These are phyloP conservation scores for Brassica hybrid DNA, from an alignment of 441 rosid species.

Conservation along the genomic window DNA sequence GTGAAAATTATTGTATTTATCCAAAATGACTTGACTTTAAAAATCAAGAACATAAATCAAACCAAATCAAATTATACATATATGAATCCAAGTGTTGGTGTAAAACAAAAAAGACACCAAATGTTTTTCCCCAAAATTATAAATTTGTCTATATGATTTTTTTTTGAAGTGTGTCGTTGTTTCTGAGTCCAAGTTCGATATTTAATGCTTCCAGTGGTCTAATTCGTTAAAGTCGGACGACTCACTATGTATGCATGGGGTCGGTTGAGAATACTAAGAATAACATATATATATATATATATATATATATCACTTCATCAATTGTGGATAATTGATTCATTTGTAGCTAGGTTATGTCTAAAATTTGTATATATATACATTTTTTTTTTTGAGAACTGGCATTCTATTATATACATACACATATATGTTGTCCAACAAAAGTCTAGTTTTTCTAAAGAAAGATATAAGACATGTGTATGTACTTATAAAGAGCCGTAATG, in stretches of 20 bases:
- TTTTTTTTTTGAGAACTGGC: no score
- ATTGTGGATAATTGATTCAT: background rate
- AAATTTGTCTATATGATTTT: constrained; percentile 8
- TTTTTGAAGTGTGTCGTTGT: constrained; percentile 2
- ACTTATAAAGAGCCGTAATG: no score
- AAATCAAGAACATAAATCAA: background rate
- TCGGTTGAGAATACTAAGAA: constrained; percentile 7
- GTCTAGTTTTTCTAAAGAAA: constrained; percentile 1
- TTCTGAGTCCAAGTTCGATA: constrained; percentile 1
- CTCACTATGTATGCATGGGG: background rate
- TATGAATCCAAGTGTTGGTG: background rate
- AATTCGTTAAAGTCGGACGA: constrained; percentile 14
- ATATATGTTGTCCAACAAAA: background rate
- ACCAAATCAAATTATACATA: background rate
- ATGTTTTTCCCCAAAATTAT: background rate
- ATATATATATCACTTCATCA: background rate
- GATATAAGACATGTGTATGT: background rate
- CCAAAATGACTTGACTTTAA: background rate
- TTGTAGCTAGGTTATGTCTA: background rate
- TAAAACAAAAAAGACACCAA: no score
- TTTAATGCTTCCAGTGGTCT: constrained; percentile 2
- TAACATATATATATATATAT: background rate
- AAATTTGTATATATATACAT: no score
- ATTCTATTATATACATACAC: no score
- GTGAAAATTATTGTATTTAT: constrained; percentile 1